Base-by-base conservation (phyloP, 352 stramenopile species). In the Phytophthora capsici region DNA sequence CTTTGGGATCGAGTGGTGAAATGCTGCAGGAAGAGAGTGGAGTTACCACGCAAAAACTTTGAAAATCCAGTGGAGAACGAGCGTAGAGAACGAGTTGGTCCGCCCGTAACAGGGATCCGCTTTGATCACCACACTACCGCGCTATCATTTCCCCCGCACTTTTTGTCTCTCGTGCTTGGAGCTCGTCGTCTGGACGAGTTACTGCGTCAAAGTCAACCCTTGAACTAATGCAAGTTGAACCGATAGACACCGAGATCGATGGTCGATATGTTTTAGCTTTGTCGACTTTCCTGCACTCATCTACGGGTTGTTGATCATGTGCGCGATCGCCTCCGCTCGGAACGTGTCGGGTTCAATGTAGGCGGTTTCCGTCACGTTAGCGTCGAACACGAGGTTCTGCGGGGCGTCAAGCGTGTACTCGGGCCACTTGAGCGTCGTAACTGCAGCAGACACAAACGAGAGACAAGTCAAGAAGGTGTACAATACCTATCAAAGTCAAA, bases 341-440 rank as follows among this genome's bases (percentile, higher is more conserved):
- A 58, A 74, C 2, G 12, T 55, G 20, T 77, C 64, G 0, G 43
- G 14, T 32, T 48, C 59, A 17, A 68, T 41, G 44, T 71, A 74
- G 10, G 36, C 63, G 22, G 58, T 16, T 1, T 67, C 34, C 3
- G 56, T 58, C 43, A 58, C 26, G 16, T 71, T 67, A 2, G 50
- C 48, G 30, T 71, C 58, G 2, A 73, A 73, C 26, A 77, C 63
- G 17, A 77, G 59, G 19, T 71, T 69, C 43, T 57, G 25, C 3
- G 69, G 28, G 53, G 65, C 13, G 19, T 68, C 57, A 10, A 28
- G 1, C 22, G 53, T 55, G 58, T 77, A 77, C 44, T 67, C 43
- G 17, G 64, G 69, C 69, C 69, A 77, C 17, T 71, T 10, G n/a
- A 77, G 44, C 20, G 41, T 51, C 6, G 67, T 63, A 9, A 65